These are phyloP conservation scores for Microdochium paspali DNA, from an alignment of 2,329 filamentous ascomycete species.

Conservation along the genomic window DNA sequence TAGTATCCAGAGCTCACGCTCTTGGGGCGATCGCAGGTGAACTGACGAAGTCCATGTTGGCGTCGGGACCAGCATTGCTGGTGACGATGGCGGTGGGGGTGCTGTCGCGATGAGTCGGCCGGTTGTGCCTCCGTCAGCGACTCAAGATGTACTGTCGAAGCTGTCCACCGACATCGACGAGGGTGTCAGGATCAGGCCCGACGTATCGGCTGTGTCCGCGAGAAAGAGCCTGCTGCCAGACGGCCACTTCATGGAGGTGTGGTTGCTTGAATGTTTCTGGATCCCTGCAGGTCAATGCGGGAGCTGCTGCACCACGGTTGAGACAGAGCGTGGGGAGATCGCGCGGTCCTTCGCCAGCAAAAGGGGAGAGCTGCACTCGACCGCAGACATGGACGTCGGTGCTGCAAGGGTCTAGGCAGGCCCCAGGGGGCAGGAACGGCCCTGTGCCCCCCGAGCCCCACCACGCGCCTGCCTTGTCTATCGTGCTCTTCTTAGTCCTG, in stretches of 20 bases:
- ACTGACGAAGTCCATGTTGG: conserved; percentile 1
- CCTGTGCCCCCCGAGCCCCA: neutral
- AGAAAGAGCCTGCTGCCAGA: no score
- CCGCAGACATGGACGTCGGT: neutral
- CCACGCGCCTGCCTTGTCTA: no score
- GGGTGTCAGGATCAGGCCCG: neutral
- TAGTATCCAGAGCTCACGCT: neutral
- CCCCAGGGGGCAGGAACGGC: neutral
- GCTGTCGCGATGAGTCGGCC: neutral
- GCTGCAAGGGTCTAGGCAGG: neutral
- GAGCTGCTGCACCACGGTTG: neutral
- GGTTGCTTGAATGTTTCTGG: neutral
- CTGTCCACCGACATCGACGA: no score
- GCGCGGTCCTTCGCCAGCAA: neutral
- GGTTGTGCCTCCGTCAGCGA: no score
- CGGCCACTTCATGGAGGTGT: neutral
- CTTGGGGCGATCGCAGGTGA: conserved; percentile 2
- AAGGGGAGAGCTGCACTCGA: neutral
- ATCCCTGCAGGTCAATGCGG: neutral
- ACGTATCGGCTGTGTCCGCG: neutral
- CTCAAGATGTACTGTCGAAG: no score
- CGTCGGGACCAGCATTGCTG: neutral
- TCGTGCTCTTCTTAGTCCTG: no score
- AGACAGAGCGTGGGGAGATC: neutral
- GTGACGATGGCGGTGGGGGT: neutral